Conservation (phyloP, 2,329 filamentous ascomycete genomes). For the Huntiella bhutanensis region DNA sequence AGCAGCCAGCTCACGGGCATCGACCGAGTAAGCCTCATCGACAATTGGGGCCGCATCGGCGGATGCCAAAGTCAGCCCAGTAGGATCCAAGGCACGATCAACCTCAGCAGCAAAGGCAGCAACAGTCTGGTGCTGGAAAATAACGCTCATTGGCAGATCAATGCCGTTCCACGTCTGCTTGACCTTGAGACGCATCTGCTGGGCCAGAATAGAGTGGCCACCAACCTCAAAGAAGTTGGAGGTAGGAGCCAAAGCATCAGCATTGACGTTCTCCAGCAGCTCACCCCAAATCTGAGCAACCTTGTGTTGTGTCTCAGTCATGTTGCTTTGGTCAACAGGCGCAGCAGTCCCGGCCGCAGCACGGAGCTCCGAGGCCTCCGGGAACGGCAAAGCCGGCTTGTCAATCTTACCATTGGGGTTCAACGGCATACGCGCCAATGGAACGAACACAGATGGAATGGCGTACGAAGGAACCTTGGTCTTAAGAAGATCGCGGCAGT, state of each 20-base stretch:
- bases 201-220: constrained; percentile 35
- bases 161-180: constrained; percentile 17
- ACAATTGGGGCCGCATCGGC: constrained; percentile 12
- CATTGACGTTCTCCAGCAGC: constrained; percentile 12
- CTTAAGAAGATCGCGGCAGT: constrained; percentile 21
- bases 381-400: constrained; percentile 59
- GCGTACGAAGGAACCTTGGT: constrained; percentile 19
- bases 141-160: constrained; percentile 17
- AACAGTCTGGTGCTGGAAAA: constrained; percentile 18
- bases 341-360: constrained; percentile 7
- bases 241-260: constrained; percentile 14
- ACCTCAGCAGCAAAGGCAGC: constrained; percentile 17
- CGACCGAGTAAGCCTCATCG: constrained; percentile 29
- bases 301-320: constrained; percentile 17
- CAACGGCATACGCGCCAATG: constrained; percentile 15
- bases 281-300: constrained; percentile 13
- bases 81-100: constrained; percentile 15
- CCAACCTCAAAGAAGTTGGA: constrained; percentile 22
- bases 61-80: constrained; percentile 16
- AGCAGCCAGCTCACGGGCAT: constrained; percentile 30
- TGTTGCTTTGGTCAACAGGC: constrained; percentile 29
- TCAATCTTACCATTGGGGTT: constrained; percentile 67
- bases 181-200: constrained; percentile 23
- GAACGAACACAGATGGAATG: constrained; percentile 20
- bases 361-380: constrained; percentile 17